Base-by-base conservation (phyloP, 176 grass and related monocot genomes). In the Stipa capillata region DNA sequence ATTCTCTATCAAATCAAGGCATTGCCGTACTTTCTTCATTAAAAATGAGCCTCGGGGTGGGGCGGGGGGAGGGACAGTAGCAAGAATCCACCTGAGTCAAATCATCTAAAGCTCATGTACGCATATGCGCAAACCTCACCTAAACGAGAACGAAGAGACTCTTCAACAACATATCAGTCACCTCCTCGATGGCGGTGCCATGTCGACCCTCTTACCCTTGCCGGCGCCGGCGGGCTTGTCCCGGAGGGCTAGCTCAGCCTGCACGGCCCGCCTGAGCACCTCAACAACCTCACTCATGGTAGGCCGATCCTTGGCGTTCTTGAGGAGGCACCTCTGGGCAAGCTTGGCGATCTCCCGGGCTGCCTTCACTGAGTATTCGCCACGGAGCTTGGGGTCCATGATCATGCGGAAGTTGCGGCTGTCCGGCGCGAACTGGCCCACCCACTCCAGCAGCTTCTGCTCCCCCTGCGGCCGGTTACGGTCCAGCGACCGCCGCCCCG, bases 361-460 rank as follows among this genome's bases (percentile, higher is more conserved):
- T 11, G 90, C 85, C 65, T 83, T 80, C 6, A 87, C 81, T 9
- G 89, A 94, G 83, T 87, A 98, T 74, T 89, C 81, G 17, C 87
- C 79, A 25, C 84, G 88, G 50, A 98, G 81, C 70, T 64, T 94
- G 1, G 90, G 92, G 63, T 98, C 96, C 60, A 98, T 93, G 79
- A 98, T 98, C 90, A 93, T 87, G 55, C 87, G 89, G 74, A 98
- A 98, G 74, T 84, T 92, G 84, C 90, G 91, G 60, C 81, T 81
- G 31, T 89, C 84, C 12, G 92, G 82, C 25, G 96, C 84, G 56
- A 85, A 98, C 43, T 94, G 87, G 47, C 8, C 50, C 72, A 98
- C 96, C 92, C 92, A 98, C 28, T 94, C 90, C 37, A 98, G 74
- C 83, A 98, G 81, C 84, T 89, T 95, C 90, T 98, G 90, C 65